These are phyloP conservation scores for Teratosphaeria gauchensis DNA, from an alignment of 2,329 filamentous ascomycete species.

Conservation along the genomic window DNA sequence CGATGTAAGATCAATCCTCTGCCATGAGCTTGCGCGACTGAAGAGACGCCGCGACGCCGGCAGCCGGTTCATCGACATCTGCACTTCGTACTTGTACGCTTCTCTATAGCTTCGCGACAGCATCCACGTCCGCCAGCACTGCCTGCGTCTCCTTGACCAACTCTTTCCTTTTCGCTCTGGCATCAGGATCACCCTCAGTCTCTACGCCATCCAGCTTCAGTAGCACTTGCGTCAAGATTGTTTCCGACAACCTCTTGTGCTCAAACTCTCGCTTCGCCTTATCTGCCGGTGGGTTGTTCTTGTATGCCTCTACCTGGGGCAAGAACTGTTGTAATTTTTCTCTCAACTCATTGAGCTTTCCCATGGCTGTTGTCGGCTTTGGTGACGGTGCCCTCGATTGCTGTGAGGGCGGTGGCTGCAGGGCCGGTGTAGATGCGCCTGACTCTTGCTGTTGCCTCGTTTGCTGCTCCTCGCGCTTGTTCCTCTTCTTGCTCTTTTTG, in stretches of 20 bases:
- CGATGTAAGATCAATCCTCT: not conserved
- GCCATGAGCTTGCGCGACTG: not conserved
- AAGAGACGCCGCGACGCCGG: not conserved
- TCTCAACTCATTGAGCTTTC: conserved; percentile 58
- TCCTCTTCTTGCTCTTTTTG: conserved; percentile 35
- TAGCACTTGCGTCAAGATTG: conserved; percentile 63
- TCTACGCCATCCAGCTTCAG: conserved; percentile 71
- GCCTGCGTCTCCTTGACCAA: conserved; percentile 63
- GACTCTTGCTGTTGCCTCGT: conserved; percentile 18
- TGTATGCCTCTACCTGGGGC: conserved; percentile 56
- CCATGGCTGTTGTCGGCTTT: conserved; percentile 39
- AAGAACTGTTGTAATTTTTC: conserved; percentile 55
- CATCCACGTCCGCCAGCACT: conserved; percentile 56
- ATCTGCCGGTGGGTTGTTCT: conserved; percentile 53
- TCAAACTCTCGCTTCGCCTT: conserved; percentile 61
- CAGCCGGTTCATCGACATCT: not conserved
- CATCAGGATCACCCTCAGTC: conserved; percentile 57
- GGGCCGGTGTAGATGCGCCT: conserved; percentile 18
- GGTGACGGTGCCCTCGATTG: conserved; percentile 20
- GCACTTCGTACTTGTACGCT: not conserved
- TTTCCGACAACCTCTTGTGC: conserved; percentile 66
- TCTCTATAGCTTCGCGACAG: conserved; percentile 16
- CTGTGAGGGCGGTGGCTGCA: conserved; percentile 7
- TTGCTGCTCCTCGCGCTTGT: conserved; percentile 33
- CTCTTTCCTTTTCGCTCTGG: conserved; percentile 58